Conservation (phyloP, 2,329 filamentous ascomycete species). For the Cercospora sojina region DNA sequence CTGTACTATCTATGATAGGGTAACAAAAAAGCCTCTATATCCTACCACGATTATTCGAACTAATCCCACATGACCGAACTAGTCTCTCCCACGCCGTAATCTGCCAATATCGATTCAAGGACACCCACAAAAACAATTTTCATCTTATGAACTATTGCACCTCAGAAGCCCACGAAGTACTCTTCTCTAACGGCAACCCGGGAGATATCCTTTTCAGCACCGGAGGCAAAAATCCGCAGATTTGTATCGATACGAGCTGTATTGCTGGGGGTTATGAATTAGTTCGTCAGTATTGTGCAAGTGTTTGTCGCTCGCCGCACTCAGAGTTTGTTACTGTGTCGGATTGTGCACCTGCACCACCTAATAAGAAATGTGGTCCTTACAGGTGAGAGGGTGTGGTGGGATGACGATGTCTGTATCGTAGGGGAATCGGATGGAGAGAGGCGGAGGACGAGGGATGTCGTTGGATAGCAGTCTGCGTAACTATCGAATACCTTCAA, state of each 20-base stretch:
- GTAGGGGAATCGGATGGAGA: too few species aligned
- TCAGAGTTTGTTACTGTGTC: not conserved
- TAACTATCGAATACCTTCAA: not conserved
- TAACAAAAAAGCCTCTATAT: too few species aligned
- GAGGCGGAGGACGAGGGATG: not conserved
- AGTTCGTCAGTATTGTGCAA: not conserved
- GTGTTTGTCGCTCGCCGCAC: not conserved
- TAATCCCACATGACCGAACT: too few species aligned
- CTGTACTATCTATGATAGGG: not conserved
- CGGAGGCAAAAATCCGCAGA: not conserved
- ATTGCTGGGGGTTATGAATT: not conserved
- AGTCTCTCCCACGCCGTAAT: not conserved
- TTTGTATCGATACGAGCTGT: not conserved
- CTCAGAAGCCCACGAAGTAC: too few species aligned
- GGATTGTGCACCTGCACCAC: too few species aligned
- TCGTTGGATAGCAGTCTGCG: not conserved
- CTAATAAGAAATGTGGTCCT: too few species aligned
- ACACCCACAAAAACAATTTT: not conserved
- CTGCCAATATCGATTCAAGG: not conserved
- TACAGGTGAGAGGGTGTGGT: not conserved
- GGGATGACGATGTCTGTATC: too few species aligned
- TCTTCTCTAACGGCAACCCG: too few species aligned
- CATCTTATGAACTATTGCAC: not conserved
- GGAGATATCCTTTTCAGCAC: too few species aligned
- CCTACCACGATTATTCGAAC: too few species aligned